Conservation (phyloP, 495 filamentous ascomycete species). For the Neurospora sp. region DNA sequence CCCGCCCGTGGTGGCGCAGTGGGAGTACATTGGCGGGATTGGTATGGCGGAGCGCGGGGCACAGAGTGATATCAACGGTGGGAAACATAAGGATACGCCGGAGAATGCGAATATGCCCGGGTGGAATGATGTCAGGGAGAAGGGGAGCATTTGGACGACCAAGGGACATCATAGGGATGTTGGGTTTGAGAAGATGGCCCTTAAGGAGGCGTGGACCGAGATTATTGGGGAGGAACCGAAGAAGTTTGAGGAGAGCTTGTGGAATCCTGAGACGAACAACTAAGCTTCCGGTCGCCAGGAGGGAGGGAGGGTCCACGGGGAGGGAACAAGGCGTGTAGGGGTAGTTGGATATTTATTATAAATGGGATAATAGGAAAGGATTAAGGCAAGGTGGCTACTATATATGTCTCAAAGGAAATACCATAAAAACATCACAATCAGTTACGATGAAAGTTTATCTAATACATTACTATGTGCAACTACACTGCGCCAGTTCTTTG, state of each 20-base stretch:
- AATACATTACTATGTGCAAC: not conserved
- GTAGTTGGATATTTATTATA: too few relatives aligned
- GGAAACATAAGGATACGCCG: conserved; percentile 10
- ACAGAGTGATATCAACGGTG: conserved; percentile 14
- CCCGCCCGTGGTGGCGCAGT: conserved; percentile 14
- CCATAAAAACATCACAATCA: not conserved
- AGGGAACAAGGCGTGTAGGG: too few relatives aligned
- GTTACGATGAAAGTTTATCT: not conserved
- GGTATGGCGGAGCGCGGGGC: conserved; percentile 12
- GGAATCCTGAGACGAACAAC: not conserved
- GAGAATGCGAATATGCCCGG: conserved; percentile 7
- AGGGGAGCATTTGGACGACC: conserved; percentile 5
- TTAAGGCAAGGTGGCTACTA: not conserved
- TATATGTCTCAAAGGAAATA: too few relatives aligned
- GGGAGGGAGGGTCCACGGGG: not conserved
- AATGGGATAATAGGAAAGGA: too few relatives aligned
- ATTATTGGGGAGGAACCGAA: conserved; percentile 2
- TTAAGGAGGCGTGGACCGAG: conserved; percentile 9
- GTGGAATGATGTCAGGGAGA: conserved; percentile 9
- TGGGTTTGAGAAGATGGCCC: conserved; percentile 10
- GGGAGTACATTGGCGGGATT: conserved; percentile 10
- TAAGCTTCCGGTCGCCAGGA: not conserved
- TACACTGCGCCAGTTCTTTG: not conserved
- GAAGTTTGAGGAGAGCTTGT: conserved; percentile 6
- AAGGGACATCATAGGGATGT: conserved; percentile 12